Conservation (phyloP, 2,329 filamentous ascomycete species). For the Diaporthe citriasiana region DNA sequence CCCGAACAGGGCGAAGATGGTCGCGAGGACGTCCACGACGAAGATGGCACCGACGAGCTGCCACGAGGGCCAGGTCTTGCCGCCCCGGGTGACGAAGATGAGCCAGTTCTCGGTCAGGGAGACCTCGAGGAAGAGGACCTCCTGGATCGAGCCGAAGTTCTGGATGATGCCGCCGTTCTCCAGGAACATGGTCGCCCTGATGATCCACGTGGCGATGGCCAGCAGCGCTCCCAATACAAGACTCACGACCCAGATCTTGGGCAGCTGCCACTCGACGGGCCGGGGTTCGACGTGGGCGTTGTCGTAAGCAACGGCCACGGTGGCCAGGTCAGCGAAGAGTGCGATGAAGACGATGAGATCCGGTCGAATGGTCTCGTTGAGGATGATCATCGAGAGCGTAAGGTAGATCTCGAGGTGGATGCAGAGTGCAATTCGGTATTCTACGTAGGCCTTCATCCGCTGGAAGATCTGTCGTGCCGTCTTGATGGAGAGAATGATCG, state of each 20-base stretch:
- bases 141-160: conserved; percentile 81
- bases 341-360: conserved; percentile 85
- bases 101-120: conserved; percentile 83
- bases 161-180: conserved; percentile 79
- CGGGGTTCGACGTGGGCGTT: conserved; percentile 82
- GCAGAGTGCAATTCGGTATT: conserved; percentile 83
- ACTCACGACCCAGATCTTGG: conserved; percentile 85
- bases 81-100: conserved; percentile 82
- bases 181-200: conserved; percentile 79
- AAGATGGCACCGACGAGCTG: conserved; percentile 80
- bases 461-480: conserved; percentile 82
- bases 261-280: conserved; percentile 84
- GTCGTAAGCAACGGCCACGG: conserved; percentile 83
- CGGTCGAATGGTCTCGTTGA: conserved; percentile 80
- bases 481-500: conserved; percentile 81
- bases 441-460: conserved; percentile 83
- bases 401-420: conserved; percentile 83
- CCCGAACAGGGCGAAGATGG: conserved; percentile 81
- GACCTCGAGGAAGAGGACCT: conserved; percentile 81
- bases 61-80: conserved; percentile 81
- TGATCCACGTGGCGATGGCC: conserved; percentile 79
- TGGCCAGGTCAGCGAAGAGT: conserved; percentile 84
- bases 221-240: conserved; percentile 77
- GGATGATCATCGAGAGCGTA: conserved; percentile 82
- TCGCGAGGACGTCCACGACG: conserved; percentile 78